These are phyloP conservation scores for Erysiphe pulchra DNA, from an alignment of 2,329 filamentous ascomycete genomes.

Conservation along the genomic window DNA sequence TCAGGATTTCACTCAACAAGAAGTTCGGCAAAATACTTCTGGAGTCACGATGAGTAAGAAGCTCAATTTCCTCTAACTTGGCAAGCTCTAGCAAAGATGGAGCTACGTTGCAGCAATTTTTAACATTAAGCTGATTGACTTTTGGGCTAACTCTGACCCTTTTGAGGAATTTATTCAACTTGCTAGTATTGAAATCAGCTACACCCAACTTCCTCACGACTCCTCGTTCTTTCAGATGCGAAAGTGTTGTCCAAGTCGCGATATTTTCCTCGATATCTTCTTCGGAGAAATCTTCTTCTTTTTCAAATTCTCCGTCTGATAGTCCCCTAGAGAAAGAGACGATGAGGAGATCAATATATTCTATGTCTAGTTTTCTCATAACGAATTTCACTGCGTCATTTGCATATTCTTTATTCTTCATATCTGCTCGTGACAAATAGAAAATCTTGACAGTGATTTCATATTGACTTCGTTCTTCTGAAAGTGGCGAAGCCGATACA, in stretches of 20 bases:
- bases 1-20: conserved; percentile 61
- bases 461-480: conserved; percentile 64
- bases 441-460: conserved; percentile 93
- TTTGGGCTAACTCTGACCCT: conserved; percentile 45
- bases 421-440: conserved; percentile 50
- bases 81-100: conserved; percentile 65
- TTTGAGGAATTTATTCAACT: conserved; percentile 52
- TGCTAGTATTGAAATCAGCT: conserved; percentile 72
- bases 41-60: conserved; percentile 84
- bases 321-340: conserved; percentile 81
- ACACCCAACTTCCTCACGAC: conserved; percentile 55
- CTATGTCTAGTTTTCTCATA: conserved; percentile 48
- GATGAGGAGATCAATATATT: conserved; percentile 65
- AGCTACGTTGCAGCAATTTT: conserved; percentile 88
- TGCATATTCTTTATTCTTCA: conserved; percentile 38
- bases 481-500: conserved; percentile 41
- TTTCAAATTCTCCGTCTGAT: conserved; percentile 79
- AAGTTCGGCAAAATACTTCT: conserved; percentile 73
- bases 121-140: conserved; percentile 89
- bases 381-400: conserved; percentile 59
- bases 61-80: conserved; percentile 58
- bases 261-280: conserved; percentile 41
- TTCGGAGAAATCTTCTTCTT: conserved; percentile 38
- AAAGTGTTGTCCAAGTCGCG: conserved; percentile 46
- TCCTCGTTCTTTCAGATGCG: conserved; percentile 45